These are phyloP conservation scores for Thecaphora thlaspeos DNA, from an alignment of 1,284 basidiomycete genomes.

Conservation along the genomic window DNA sequence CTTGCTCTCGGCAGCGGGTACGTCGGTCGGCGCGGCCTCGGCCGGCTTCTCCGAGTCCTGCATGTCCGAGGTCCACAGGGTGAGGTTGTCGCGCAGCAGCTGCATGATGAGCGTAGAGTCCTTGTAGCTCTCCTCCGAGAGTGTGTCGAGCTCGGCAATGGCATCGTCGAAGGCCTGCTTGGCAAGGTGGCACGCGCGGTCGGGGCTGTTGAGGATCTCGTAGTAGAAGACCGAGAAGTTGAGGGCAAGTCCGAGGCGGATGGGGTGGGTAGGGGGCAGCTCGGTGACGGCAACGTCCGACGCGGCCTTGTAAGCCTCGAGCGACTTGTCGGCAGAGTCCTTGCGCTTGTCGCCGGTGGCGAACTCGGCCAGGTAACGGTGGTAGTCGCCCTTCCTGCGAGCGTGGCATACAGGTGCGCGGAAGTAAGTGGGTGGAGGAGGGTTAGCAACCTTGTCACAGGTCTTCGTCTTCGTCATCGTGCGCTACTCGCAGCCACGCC, in stretches of 20 bases:
- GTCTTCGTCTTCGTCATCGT: too few species aligned
- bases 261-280: slow-evolving; percentile 97
- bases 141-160: slow-evolving; percentile 98
- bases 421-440: not conserved
- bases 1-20: slow-evolving; percentile 51
- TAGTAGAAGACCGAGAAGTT: slow-evolving; percentile 99
- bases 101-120: slow-evolving; percentile 92
- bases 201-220: slow-evolving; percentile 99
- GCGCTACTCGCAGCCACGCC: too few species aligned
- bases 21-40: slow-evolving; percentile 49
- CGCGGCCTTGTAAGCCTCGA: slow-evolving; percentile 98
- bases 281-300: slow-evolving; percentile 97
- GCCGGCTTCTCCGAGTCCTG: slow-evolving; percentile 59
- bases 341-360: slow-evolving; percentile 98
- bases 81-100: slow-evolving; percentile 95
- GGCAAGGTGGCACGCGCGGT: slow-evolving; percentile 97
- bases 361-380: slow-evolving; percentile 99
- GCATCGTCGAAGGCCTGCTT: slow-evolving; percentile 99
- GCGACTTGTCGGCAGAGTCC: slow-evolving; percentile 95
- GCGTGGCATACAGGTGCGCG: not conserved
- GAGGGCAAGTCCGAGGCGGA: slow-evolving; percentile 95
- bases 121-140: slow-evolving; percentile 99
- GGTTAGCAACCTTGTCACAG: too few species aligned
- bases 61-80: slow-evolving; percentile 95
- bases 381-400: slow-evolving; percentile 98